Conservation (phyloP, 768 basidiomycete species). For the Lactarius hengduanensis region DNA sequence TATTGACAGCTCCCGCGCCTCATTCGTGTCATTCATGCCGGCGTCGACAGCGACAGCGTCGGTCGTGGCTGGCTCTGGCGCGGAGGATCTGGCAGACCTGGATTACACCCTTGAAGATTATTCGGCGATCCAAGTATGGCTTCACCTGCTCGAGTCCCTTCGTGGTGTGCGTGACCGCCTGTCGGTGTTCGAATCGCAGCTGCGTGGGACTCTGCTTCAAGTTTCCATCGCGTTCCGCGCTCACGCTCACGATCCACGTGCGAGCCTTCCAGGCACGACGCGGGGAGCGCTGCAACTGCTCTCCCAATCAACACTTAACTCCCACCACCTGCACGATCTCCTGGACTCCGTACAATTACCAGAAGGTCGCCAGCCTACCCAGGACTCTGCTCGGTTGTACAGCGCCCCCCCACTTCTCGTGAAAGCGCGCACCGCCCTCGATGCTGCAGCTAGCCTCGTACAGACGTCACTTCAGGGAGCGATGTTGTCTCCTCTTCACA, state of each 20-base stretch:
- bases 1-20: constrained; percentile 52
- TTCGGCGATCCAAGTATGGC: constrained; percentile 75
- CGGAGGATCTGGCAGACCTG: constrained; percentile 69
- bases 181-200: constrained; percentile 62
- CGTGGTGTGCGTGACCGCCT: constrained; percentile 71
- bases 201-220: constrained; percentile 58
- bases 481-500: constrained; percentile 78
- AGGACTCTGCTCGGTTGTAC: constrained; percentile 34
- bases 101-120: constrained; percentile 89
- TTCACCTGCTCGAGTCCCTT: constrained; percentile 83
- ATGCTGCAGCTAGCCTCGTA: constrained; percentile 64
- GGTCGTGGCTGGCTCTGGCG: constrained; percentile 30
- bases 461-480: constrained; percentile 79
- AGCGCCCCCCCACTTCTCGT: constrained; percentile 45
- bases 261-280: constrained; percentile 53
- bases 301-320: constrained; percentile 82
- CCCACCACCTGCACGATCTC: constrained; percentile 65
- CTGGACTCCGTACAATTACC: constrained; percentile 54
- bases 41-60: constrained; percentile 37
- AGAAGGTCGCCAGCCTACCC: constrained; percentile 30
- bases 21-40: constrained; percentile 26
- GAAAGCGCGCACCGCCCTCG: constrained; percentile 54
- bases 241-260: constrained; percentile 55
- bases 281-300: constrained; percentile 73
- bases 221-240: constrained; percentile 59